phyloP scores from a whole-genome alignment of 306 rosid species.

The Quercus engelmannii region DNA sequence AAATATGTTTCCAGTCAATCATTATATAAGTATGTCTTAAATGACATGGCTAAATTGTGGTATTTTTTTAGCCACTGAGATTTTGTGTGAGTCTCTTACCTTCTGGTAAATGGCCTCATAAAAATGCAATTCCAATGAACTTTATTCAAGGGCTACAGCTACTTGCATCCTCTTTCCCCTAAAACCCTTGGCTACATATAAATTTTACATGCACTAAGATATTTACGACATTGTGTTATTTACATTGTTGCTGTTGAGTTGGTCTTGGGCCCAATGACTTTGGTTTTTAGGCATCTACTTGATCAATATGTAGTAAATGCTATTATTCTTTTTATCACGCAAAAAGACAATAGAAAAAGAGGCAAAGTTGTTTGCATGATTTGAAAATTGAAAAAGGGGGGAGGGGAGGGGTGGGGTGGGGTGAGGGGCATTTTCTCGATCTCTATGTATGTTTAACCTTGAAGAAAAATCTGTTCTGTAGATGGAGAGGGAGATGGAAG shows the following conservation, averaged over 20 bases:
- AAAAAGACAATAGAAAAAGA: background rate
- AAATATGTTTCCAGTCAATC: background rate
- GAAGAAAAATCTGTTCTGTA: constrained; percentile 28
- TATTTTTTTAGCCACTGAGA: background rate
- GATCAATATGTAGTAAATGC: background rate
- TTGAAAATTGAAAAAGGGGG: background rate
- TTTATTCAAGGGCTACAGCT: background rate
- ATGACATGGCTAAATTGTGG: background rate
- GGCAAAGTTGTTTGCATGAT: background rate
- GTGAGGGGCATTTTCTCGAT: background rate
- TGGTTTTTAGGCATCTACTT: background rate
- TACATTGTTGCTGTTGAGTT: background rate
- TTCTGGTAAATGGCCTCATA: background rate
- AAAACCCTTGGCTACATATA: background rate
- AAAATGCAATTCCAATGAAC: background rate
- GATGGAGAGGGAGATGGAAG: constrained; percentile 88
- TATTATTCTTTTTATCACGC: background rate
- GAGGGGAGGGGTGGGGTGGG: no score
- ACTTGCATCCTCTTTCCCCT: background rate
- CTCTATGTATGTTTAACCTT: background rate
- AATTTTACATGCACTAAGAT: background rate
- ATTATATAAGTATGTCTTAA: background rate
- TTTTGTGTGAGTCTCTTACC: background rate
- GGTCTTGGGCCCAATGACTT: background rate
- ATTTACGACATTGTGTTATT: background rate